A percentile compares a stretch with the other conserved stretches of the same genome.
Conservation (phyloP, 139 green algal genomes). For the Chloropicon primus region DNA sequence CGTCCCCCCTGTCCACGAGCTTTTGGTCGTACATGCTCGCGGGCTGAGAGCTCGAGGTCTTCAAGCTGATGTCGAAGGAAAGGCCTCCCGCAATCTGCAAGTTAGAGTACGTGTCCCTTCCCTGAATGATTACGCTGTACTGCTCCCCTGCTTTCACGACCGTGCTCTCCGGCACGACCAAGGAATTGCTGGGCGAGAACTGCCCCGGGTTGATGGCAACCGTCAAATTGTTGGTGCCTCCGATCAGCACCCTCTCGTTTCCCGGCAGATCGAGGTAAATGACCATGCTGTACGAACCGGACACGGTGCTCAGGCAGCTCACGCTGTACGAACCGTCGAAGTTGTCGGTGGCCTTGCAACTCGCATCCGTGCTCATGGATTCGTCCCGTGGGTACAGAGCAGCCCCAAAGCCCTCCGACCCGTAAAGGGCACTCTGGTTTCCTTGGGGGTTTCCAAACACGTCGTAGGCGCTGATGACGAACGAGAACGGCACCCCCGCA, state of each 20-base stretch:
- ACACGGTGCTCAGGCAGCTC: background rate
- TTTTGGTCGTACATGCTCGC: background rate
- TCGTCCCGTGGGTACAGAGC: background rate
- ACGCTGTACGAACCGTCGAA: background rate
- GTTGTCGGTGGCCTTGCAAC: background rate
- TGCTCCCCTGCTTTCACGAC: background rate
- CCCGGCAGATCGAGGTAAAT: background rate
- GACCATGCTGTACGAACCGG: background rate
- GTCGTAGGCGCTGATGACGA: background rate
- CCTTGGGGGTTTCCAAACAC: constrained; percentile 2
- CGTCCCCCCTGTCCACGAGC: background rate
- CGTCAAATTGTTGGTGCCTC: background rate
- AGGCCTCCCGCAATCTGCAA: background rate
- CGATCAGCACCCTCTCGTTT: background rate
- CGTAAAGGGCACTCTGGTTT: background rate
- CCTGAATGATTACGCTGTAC: background rate
- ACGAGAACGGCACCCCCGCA: background rate
- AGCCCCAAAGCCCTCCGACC: background rate
- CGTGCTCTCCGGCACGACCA: background rate
- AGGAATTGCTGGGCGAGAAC: background rate
- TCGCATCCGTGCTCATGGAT: background rate
- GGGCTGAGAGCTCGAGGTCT: background rate
- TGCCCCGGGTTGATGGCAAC: background rate
- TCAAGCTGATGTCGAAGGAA: background rate
- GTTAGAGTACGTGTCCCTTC: constrained; percentile 2